Evolutionary conservation across 257 asterid species (phyloP).

Genomic region (Catharanthus roseus): DNA sequence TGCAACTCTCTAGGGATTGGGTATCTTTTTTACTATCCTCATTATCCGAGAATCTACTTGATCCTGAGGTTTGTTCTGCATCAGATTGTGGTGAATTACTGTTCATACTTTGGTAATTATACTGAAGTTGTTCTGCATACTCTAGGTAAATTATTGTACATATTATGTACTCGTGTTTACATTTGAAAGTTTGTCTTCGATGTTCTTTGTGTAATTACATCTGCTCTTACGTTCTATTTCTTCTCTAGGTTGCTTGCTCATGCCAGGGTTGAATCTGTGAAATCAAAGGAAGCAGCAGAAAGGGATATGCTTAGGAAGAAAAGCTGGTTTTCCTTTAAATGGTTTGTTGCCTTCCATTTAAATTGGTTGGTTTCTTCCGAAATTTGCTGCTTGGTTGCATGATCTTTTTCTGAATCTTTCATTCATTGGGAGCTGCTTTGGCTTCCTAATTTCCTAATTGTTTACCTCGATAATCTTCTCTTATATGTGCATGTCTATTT

Average conservation of each 20-base stretch:
- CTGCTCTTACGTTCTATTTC: neutral
- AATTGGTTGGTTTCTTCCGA: conserved; percentile 7
- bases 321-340: conserved; percentile 85
- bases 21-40: neutral
- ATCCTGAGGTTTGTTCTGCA: neutral
- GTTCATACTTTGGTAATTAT: neutral
- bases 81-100: neutral
- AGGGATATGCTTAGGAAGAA: conserved; percentile 62
- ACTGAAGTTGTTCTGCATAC: neutral
- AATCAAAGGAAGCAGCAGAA: conserved; percentile 95
- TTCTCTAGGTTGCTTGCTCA: conserved; percentile 89
- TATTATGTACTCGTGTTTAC: neutral
- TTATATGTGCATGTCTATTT: conserved; percentile 5
- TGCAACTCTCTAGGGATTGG: neutral
- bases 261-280: conserved; percentile 90
- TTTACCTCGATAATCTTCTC: conserved; percentile 6
- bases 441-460: conserved; percentile 7
- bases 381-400: neutral
- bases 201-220: neutral
- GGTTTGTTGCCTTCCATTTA: conserved; percentile 49
- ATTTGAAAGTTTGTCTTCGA: neutral
- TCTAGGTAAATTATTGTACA: neutral
- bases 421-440: conserved; percentile 1
- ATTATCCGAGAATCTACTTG: neutral
- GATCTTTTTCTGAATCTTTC: neutral